Conservation (phyloP, 345 rosid genomes). For the Mallotus nudiflorus region DNA sequence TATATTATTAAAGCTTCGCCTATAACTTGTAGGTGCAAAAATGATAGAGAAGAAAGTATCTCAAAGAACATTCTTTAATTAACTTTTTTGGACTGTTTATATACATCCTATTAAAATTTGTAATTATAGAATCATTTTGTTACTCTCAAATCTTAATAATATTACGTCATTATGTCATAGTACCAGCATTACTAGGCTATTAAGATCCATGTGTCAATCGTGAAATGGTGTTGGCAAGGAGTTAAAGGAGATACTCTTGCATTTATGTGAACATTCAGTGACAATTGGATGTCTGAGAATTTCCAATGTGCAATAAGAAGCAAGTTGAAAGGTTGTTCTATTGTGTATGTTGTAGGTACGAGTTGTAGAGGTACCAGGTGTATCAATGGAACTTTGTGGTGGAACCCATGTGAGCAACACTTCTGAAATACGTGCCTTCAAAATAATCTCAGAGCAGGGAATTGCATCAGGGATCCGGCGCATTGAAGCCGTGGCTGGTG, state of each 20-base stretch:
- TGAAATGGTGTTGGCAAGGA: neutral
- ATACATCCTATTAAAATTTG: neutral
- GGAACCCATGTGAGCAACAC: conserved; percentile 95
- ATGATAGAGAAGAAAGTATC: too few species aligned
- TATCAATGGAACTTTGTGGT: conserved; percentile 98
- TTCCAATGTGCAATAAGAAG: neutral
- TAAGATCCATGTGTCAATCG: neutral
- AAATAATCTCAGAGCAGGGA: conserved; percentile 93
- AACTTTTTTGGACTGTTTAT: too few species aligned
- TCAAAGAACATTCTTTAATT: too few species aligned
- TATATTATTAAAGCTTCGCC: neutral
- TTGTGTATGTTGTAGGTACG: conserved; percentile 59
- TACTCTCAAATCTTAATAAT: neutral
- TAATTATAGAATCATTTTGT: neutral
- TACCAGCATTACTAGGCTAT: neutral
- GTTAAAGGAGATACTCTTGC: neutral
- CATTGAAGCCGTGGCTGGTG: conserved; percentile 96
- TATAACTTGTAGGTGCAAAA: neutral
- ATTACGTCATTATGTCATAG: neutral
- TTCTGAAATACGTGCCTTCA: conserved; percentile 86
- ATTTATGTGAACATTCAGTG: neutral
- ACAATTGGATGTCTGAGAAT: neutral
- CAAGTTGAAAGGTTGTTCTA: neutral
- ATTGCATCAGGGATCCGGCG: conserved; percentile 94
- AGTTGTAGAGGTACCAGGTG: conserved; percentile 97